Evolutionary conservation across 306 rosid species (phyloP).

Genomic region (Psophocarpus tetragonolobus): DNA sequence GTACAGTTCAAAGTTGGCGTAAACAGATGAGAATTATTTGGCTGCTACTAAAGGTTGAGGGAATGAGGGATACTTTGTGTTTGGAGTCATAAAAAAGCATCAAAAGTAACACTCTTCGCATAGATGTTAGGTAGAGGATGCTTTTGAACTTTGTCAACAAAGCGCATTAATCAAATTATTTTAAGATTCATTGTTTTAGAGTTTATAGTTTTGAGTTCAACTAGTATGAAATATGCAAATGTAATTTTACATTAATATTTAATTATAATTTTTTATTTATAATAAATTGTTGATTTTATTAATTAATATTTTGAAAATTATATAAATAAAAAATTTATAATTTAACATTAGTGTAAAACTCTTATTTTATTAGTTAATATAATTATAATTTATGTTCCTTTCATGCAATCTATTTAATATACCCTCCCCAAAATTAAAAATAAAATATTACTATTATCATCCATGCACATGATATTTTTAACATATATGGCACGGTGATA

Average conservation of each 20-base stretch:
- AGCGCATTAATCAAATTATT: not conserved
- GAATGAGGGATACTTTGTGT: not conserved
- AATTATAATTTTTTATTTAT: too few species aligned
- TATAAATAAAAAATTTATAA: too few species aligned
- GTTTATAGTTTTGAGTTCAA: not conserved
- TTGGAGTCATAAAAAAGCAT: too few species aligned
- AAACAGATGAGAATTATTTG: not conserved
- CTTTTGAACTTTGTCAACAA: not conserved
- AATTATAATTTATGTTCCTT: not conserved
- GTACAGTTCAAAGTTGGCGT: not conserved
- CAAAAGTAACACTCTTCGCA: slow-evolving; percentile 11
- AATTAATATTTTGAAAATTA: too few species aligned
- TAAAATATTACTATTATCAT: not conserved
- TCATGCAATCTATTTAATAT: not conserved
- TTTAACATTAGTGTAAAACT: too few species aligned
- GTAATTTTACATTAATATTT: too few species aligned
- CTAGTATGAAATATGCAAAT: too few species aligned
- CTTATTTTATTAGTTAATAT: not conserved
- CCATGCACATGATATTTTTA: not conserved
- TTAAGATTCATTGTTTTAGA: not conserved
- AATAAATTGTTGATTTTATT: too few species aligned
- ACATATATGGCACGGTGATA: not conserved
- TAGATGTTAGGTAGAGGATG: slow-evolving; percentile 30
- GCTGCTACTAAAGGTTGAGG: not conserved
- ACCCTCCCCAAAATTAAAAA: not conserved